Conservation (phyloP, 2,329 filamentous ascomycete genomes). For the Fusarium sambucinum region DNA sequence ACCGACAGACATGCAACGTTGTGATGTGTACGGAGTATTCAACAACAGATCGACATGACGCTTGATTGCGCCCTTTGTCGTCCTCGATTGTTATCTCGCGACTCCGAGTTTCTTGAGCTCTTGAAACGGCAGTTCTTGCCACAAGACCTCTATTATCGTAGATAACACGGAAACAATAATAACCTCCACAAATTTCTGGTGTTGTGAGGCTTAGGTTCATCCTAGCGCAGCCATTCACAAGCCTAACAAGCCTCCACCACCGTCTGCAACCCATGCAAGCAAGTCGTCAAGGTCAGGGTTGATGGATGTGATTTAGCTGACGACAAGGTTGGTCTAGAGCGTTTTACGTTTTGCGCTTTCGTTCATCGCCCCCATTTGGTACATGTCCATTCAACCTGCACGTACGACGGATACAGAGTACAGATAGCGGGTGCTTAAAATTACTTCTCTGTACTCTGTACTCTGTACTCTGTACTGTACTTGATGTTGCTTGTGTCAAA, state of each 20-base stretch:
- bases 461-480: slow-evolving; percentile 15
- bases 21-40: not conserved
- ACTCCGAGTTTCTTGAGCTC: slow-evolving; percentile 1
- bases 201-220: slow-evolving; percentile 27
- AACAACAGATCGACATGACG: slow-evolving; percentile 1
- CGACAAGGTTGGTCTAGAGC: slow-evolving; percentile 39
- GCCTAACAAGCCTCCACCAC: slow-evolving; percentile 7
- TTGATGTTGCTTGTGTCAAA: slow-evolving; percentile 1
- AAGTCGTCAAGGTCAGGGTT: slow-evolving; percentile 14
- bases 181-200: slow-evolving; percentile 23
- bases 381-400: slow-evolving; percentile 1
- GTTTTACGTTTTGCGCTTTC: slow-evolving; percentile 26
- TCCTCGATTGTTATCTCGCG: slow-evolving; percentile 2
- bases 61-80: not conserved
- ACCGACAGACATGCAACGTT: not conserved
- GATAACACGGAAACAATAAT: slow-evolving; percentile 44
- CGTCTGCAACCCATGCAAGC: slow-evolving; percentile 29
- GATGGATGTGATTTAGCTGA: slow-evolving; percentile 37
- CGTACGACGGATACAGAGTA: too few relatives aligned
- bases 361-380: slow-evolving; percentile 12
- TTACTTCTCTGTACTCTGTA: slow-evolving; percentile 21
- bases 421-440: slow-evolving; percentile 26
- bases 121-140: slow-evolving; percentile 2
- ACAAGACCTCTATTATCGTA: slow-evolving; percentile 16
- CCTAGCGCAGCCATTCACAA: slow-evolving; percentile 29